phyloP scores from a whole-genome alignment of 1,139 yeast genomes.

The Suhomyces anneliseae region DNA sequence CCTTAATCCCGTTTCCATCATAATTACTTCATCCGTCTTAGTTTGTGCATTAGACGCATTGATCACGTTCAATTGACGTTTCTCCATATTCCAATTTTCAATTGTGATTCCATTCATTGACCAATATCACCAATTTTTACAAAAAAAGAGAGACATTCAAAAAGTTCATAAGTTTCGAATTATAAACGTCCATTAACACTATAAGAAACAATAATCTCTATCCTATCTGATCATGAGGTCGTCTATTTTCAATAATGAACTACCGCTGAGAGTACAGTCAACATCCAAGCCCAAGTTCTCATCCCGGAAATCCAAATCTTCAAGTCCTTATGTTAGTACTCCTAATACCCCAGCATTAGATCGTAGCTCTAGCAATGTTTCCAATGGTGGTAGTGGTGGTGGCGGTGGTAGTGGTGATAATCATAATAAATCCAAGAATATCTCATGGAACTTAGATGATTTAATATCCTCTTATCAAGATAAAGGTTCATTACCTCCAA shows the following conservation, averaged over 20 bases:
- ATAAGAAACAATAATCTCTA: too few relatives aligned
- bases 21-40: too few relatives aligned
- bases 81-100: too few relatives aligned
- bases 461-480: slow-evolving; percentile 37
- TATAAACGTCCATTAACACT: too few relatives aligned
- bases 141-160: too few relatives aligned
- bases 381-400: not conserved
- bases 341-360: slow-evolving; percentile 10
- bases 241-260: slow-evolving; percentile 35
- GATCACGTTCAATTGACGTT: too few relatives aligned
- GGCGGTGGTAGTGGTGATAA: not conserved
- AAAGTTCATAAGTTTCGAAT: too few relatives aligned
- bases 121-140: too few relatives aligned
- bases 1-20: too few relatives aligned
- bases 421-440: slow-evolving; percentile 10
- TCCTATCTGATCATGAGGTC: slow-evolving; percentile 29
- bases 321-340: slow-evolving; percentile 20
- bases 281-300: slow-evolving; percentile 12
- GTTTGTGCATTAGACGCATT: too few relatives aligned
- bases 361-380: not conserved
- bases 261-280: slow-evolving; percentile 9
- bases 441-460: slow-evolving; percentile 45
- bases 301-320: slow-evolving; percentile 16
- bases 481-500: slow-evolving; percentile 38
- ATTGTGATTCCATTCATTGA: too few relatives aligned